Percentiles rank a stretch among this genome's conserved stretches.
phyloP scores from a whole-genome alignment of 495 filamentous ascomycete genomes.

The Aspergillus cristatus region DNA sequence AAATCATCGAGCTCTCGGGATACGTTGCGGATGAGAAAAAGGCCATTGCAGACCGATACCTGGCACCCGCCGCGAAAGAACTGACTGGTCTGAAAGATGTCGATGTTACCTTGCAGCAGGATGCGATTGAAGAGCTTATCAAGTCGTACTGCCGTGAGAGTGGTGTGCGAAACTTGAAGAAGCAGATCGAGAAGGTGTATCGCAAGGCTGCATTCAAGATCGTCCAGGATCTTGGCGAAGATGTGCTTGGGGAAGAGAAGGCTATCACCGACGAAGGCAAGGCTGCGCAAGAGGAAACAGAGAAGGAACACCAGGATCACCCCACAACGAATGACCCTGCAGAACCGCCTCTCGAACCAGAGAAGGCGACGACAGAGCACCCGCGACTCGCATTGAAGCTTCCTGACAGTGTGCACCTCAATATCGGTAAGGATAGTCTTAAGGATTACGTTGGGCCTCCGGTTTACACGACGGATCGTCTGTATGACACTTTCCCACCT shows the following conservation, averaged over 20 bases:
- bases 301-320: conserved; percentile 50
- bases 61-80: conserved; percentile 86
- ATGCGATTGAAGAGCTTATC: conserved; percentile 91
- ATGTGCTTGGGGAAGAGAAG: conserved; percentile 67
- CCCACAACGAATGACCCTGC: conserved; percentile 48
- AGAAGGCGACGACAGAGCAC: conserved; percentile 60
- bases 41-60: conserved; percentile 90
- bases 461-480: conserved; percentile 86
- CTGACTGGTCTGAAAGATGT: conserved; percentile 84
- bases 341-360: conserved; percentile 49
- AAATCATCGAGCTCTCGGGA: conserved; percentile 91
- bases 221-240: conserved; percentile 88
- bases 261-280: conserved; percentile 87
- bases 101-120: conserved; percentile 71
- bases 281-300: conserved; percentile 61
- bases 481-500: conserved; percentile 92
- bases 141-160: conserved; percentile 97
- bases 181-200: conserved; percentile 99
- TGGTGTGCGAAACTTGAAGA: conserved; percentile 96
- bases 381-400: conserved; percentile 78
- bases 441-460: conserved; percentile 98
- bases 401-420: conserved; percentile 78
- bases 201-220: conserved; percentile 96
- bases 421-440: conserved; percentile 79
- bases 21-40: conserved; percentile 99